Conservation (phyloP, 2,329 filamentous ascomycete species). For the Colletotrichum agaves region DNA sequence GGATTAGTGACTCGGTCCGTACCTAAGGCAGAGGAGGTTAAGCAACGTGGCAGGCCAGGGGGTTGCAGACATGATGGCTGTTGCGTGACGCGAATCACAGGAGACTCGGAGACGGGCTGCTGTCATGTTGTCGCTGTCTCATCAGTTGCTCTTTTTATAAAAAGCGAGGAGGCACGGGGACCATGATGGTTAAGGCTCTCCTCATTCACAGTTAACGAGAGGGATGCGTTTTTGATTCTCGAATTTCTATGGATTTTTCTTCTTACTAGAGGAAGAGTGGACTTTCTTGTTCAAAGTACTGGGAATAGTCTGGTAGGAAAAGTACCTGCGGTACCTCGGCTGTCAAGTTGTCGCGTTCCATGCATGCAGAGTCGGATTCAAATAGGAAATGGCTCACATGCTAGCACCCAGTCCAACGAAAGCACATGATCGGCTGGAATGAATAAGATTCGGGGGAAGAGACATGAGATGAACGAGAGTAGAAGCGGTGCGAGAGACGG, state of each 20-base stretch:
- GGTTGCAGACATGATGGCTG: constrained; percentile 19
- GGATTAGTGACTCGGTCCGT: constrained; percentile 2
- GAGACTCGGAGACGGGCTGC: too few species aligned
- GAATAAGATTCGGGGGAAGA: neutral
- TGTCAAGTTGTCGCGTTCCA: neutral
- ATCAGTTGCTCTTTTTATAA: too few species aligned
- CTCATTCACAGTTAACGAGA: too few species aligned
- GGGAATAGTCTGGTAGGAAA: too few species aligned
- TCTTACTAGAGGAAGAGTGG: too few species aligned
- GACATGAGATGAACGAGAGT: constrained; percentile 29
- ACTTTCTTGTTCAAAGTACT: too few species aligned
- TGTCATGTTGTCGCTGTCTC: too few species aligned
- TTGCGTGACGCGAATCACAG: neutral
- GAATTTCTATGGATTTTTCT: too few species aligned
- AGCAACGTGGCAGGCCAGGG: constrained; percentile 25
- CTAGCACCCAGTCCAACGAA: neutral
- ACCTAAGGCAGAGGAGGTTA: constrained; percentile 11
- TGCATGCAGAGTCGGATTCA: neutral
- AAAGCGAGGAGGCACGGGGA: too few species aligned
- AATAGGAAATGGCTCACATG: constrained; percentile 8
- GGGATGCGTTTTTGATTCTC: too few species aligned
- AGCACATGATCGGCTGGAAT: constrained; percentile 3
- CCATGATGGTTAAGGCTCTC: too few species aligned
- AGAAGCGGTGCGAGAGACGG: neutral
- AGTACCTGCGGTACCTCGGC: neutral